Evolutionary conservation across 2,329 filamentous ascomycete genomes (phyloP), one percentile per base, ranked within the genome.

Genomic region (Fusarium xyrophilum): DNA sequence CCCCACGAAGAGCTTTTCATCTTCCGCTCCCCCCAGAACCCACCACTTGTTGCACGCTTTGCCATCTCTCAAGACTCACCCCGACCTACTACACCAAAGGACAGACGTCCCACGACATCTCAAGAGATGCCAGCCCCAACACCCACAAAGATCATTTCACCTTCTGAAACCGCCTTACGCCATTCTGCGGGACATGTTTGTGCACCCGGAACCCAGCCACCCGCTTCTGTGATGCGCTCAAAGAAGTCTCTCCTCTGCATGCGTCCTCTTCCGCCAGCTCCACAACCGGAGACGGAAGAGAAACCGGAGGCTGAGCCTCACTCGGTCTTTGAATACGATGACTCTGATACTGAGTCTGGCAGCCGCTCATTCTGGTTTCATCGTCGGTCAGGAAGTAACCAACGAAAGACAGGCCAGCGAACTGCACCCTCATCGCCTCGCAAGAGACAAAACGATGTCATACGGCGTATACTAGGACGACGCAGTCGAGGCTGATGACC

Each of bases 251-350:
- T 69, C 46, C 71, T 69, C 13, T 71, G 64, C 27, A 72, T 73
- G 39, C 69, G 70, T 35, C 62, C 74, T 33, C 67, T 72, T 43
- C 56, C 72, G 28, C 63, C 73, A 28, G 70, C 67, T 47, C 57
- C 74, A 21, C 73, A 74, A 46, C 63, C 61, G 9, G 70, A 70
- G 46, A 43, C 44, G 52, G 59, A 64, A 35, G 42, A 63, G 14
- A 67, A 53, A 25, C 36, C 51, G 38, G 58, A 56, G 28, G 40
- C 30, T 44, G 70, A 72, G 50, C 67, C 72, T 13, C 73, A 79
- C n/a, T 85, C 83, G 4, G 80, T 85, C 27, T 86, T 86, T 63
- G 84, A 85, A 43, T 69, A 78, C 17, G 83, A 85, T 61, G 83
- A 85, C 60, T 75, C 74, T 17, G 82, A 83, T 69, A 74, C 73